Evolutionary conservation across 2,329 filamentous ascomycete species (phyloP), one percentile per base, ranked within the genome.

Genomic region (Emergomyces africanus): DNA sequence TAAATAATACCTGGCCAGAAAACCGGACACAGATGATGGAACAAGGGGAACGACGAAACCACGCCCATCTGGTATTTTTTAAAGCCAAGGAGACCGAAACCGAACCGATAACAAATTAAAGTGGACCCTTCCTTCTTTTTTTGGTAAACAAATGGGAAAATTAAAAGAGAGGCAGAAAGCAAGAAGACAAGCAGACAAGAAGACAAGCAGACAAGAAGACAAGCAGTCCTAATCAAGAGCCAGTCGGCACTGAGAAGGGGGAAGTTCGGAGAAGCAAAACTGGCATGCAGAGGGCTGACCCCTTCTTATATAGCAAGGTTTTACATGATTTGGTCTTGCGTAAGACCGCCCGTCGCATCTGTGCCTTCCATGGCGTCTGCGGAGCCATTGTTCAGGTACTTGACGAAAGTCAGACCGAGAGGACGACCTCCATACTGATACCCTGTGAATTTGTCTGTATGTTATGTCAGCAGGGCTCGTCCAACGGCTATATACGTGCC

Each of bases 301-400:
- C 14, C 9, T 18, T 3, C 10, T 28, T 2, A 51, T 20, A 35
- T 18, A 3, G 28, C 37, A 18, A 33, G 42, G 50, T 64, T 37
- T 77, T 77, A 97, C 91, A 97, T 96, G 76, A 97, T 96, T 79
- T 97, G 91, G 71, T 97, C 92, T 75, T 97, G 94, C n/a, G 90
- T 95, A 70, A 95, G 76, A 62, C 86, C 87, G 5, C 60, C 60
- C 30, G 79, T 78, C 44, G 77, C 83, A 64, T 88, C 83, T 63
- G 90, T 85, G 39, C 86, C 89, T 65, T 96, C 91, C 90, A 96
- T 96, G 66, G 79, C 81, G 64, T 91, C 87, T 63, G 76, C 78
- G 23, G 73, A 76, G 46, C 83, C 81, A 57, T 83, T 79, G 70
- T 87, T 92, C 64, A 89, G 79, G 75, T 97, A 97, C 75, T 94